Evolutionary conservation across 805 yeast species (phyloP), one percentile per base, ranked within the genome.

Genomic region (Kazachstania taianensis): DNA sequence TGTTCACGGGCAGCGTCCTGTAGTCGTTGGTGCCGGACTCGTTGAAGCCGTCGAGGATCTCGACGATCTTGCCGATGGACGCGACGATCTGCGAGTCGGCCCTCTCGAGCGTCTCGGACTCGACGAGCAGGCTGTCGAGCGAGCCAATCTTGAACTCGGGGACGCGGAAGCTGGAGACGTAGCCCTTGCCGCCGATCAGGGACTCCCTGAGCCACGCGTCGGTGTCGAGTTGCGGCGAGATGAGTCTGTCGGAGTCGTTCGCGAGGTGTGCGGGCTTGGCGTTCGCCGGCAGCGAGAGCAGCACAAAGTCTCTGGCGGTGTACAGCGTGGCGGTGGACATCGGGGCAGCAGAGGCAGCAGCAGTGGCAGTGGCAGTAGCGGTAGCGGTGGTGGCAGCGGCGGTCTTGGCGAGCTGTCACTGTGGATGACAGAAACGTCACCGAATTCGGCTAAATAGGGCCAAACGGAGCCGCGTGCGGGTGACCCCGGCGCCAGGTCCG

Each of bases 141-240:
- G 97, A 87, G 20, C 96, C 96, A 43, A 92, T 84, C 59, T 92
- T 89, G 62, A 92, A 89, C 42, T 70, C 75, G 6, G 97, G 97
- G 35, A 86, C 67, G 24, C 67, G 64, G 40, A 81, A 72, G 38
- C 69, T 63, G 36, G 67, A 58, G 23, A 83, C 66, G 33, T 73
- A 76, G 28, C 72, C 68, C 46, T 65, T 69, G 15, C 86, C 87
- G 16, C 67, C 72, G 41, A 71, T 61, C 40, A 80, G 62, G 20
- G 63, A 57, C 35, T 67, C 58, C 44, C 76, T 74, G 40, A 83
- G 60, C 77, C 80, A 78, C 14, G 61, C 42, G 44, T 55, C 46
- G n/a, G 56, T 38, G 59, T 62, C 47, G 51, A 55, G 31, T n/a
- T n/a, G n/a, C n/a, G n/a, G n/a, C n/a, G n/a, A n/a, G n/a, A n/a